A percentile compares a stretch with the other conserved stretches of the same genome.
phyloP scores from a whole-genome alignment of 2,329 filamentous ascomycete genomes.

The Sporothrix pseudoabietina region DNA sequence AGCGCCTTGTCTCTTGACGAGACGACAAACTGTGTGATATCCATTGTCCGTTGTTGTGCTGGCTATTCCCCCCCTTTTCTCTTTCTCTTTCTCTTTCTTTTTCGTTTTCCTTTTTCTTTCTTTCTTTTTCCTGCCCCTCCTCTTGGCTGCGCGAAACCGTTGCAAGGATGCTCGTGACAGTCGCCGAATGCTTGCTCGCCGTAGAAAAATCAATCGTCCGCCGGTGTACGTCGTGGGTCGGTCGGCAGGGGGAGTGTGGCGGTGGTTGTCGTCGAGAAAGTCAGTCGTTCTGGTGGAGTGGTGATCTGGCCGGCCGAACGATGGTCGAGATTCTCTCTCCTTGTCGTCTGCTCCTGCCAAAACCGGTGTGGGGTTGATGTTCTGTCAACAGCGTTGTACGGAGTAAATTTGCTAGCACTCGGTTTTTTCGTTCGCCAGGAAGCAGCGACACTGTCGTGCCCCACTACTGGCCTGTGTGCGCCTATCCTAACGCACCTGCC shows the following conservation, averaged over 20 bases:
- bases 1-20: constrained; percentile 80
- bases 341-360: not conserved
- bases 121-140: not conserved
- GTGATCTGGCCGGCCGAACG: not conserved
- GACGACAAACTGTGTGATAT: constrained; percentile 79
- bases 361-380: constrained; percentile 15
- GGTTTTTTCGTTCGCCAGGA: constrained; percentile 1
- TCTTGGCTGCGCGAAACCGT: not conserved
- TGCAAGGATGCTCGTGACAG: not conserved
- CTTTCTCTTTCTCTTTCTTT: too few species aligned
- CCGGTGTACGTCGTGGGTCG: not conserved
- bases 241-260: not conserved
- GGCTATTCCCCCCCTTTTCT: not conserved
- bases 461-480: constrained; percentile 26
- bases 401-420: constrained; percentile 17
- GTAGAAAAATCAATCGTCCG: not conserved
- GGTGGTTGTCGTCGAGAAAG: not conserved
- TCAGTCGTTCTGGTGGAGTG: not conserved
- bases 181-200: not conserved
- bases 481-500: constrained; percentile 14
- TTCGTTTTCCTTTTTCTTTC: too few species aligned
- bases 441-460: constrained; percentile 16
- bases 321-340: not conserved
- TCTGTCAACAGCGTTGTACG: constrained; percentile 5
- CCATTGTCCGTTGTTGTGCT: constrained; percentile 53